phyloP scores from a whole-genome alignment of 768 basidiomycete species.

The Rhodocollybia butyracea region DNA sequence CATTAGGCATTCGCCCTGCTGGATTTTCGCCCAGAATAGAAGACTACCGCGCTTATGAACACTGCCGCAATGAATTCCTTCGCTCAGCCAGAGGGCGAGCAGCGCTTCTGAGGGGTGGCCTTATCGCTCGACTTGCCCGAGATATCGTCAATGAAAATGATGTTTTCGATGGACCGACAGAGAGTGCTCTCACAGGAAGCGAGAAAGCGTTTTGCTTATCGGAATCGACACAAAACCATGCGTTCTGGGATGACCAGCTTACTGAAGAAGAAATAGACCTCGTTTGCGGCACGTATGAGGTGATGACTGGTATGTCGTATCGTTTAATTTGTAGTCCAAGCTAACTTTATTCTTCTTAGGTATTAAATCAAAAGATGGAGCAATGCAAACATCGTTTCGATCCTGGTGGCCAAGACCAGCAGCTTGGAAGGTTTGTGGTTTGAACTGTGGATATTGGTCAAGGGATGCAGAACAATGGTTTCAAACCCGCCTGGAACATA shows the following conservation, averaged over 20 bases:
- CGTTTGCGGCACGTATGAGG: background rate
- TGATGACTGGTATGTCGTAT: background rate
- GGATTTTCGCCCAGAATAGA: background rate
- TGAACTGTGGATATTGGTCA: background rate
- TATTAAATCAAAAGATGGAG: too few relatives aligned
- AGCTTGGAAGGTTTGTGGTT: background rate
- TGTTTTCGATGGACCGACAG: background rate
- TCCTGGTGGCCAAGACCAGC: constrained; percentile 1
- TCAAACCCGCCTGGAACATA: background rate
- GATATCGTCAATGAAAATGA: background rate
- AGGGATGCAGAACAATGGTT: background rate
- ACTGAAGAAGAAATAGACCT: background rate
- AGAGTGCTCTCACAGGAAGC: too few relatives aligned
- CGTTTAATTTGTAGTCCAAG: background rate
- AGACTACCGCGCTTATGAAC: background rate
- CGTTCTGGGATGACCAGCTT: background rate
- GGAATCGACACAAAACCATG: background rate
- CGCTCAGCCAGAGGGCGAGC: background rate
- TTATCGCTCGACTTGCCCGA: background rate
- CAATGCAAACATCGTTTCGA: too few relatives aligned
- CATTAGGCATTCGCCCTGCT: background rate
- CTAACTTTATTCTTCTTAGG: background rate
- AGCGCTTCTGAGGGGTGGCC: background rate
- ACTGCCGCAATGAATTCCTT: background rate
- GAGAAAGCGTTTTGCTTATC: background rate